Base-by-base conservation (phyloP, 306 rosid genomes). In the Acacia melanoxylon region DNA sequence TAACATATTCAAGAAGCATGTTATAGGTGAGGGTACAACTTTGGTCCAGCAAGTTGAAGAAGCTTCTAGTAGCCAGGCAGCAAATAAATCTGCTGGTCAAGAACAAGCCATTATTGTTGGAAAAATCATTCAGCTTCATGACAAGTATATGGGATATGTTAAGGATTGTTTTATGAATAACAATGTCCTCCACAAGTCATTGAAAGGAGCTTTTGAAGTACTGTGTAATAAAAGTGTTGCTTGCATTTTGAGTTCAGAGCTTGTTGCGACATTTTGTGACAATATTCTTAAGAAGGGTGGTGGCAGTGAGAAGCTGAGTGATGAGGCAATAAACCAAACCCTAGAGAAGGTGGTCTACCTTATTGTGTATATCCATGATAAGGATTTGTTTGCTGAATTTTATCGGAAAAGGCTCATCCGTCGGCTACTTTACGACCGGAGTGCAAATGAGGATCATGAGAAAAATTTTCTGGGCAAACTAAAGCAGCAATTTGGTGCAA, bases 251-350 rank as follows among this genome's bases (percentile, higher is more conserved):
- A 93, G 95, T 84, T 97, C 97, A 1, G 98, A 94, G 80, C 85
- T 94, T 71, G 93, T 94, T 75, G 97, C 98, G 25, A 90, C 92
- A 10, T 93, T 94, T 62, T 93, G 97, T 74, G 98, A 94, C 83
- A 93, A 94, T 75, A 91, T 94, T 75, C 94, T 94, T 42, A 94
- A 94, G 20, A 51, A 51, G 22, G 58, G 58, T 16, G n/a, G 22
- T 16, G 58, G 3, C 1, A 17, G 58, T 51, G 22, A 51, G 22
- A 51, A 17, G 10, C 2, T 51, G 22, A 51, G 58, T 51, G 58
- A 51, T 51, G 58, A 51, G 22, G 22, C 58, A 51, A 51, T 51
- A 16, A 22, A 51, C 1, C 9, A 17, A 19, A 51, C 58, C 8
- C 58, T 51, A 3, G 56, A 49, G 56, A 49, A 49, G 56, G 56